These are phyloP conservation scores for Ballota nigra DNA, from an alignment of 257 asterid genomes.

Conservation along the genomic window DNA sequence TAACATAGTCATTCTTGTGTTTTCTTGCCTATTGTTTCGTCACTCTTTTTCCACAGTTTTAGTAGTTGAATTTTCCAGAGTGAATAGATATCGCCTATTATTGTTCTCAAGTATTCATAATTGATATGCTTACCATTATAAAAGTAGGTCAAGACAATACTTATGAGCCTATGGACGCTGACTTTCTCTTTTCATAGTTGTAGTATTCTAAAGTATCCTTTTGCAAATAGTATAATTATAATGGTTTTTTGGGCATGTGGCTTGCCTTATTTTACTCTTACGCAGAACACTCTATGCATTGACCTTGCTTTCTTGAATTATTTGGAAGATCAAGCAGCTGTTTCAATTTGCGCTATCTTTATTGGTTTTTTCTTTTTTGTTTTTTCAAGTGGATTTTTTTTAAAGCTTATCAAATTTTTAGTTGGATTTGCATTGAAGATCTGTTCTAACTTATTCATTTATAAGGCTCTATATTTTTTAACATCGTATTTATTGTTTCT, in stretches of 20 bases:
- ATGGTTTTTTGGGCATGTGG: neutral
- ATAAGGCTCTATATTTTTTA: neutral
- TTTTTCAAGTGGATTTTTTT: slow-evolving; percentile 1
- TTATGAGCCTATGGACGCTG: no score
- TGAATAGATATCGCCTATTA: no score
- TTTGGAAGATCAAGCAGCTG: slow-evolving; percentile 6
- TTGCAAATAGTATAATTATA: no score
- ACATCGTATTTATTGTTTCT: neutral
- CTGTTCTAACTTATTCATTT: neutral
- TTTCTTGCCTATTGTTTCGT: no score
- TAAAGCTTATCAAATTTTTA: neutral
- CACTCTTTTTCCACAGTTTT: no score
- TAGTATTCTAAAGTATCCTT: no score
- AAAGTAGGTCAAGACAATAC: no score
- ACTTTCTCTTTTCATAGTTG: no score
- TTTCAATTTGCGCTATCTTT: neutral
- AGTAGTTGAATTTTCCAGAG: no score
- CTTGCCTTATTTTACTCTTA: slow-evolving; percentile 10
- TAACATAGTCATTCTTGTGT: no score
- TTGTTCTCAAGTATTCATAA: no score
- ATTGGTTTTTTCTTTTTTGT: neutral
- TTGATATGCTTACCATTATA: no score
- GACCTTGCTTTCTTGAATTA: slow-evolving; percentile 14
- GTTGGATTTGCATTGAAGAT: slow-evolving; percentile 6
- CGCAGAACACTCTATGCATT: neutral